These are phyloP conservation scores for Diaporthe eres DNA, from an alignment of 2,329 filamentous ascomycete species.

Conservation along the genomic window DNA sequence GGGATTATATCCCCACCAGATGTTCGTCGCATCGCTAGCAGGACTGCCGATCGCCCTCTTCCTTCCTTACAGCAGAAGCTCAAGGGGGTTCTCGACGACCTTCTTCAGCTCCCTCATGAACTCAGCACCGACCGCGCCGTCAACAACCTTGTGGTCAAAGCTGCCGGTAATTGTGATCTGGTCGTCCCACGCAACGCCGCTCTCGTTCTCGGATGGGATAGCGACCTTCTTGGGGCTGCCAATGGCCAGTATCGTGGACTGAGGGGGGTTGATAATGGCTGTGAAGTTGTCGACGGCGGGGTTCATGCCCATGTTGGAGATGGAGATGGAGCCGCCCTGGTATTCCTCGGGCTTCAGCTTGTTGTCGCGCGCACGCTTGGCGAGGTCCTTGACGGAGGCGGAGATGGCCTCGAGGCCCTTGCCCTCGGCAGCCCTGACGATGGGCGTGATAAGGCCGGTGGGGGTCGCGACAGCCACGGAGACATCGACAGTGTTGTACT, in stretches of 20 bases:
- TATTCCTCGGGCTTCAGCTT: conserved; percentile 99
- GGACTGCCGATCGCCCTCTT: conserved; percentile 57
- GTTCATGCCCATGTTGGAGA: conserved; percentile 99
- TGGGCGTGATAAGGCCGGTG: conserved; percentile 94
- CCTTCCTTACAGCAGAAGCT: conserved; percentile 83
- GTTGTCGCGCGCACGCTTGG: conserved; percentile 94
- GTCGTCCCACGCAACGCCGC: conserved; percentile 89
- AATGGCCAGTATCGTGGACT: conserved; percentile 94
- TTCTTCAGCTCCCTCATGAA: conserved; percentile 98
- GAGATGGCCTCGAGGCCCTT: conserved; percentile 93
- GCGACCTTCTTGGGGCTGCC: conserved; percentile 97
- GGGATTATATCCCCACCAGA: conserved; percentile 50
- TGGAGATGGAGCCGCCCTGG: conserved; percentile 98
- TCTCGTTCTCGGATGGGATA: conserved; percentile 84
- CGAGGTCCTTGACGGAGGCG: conserved; percentile 91
- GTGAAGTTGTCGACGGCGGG: conserved; percentile 95
- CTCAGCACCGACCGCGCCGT: conserved; percentile 95
- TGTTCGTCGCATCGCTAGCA: conserved; percentile 48
- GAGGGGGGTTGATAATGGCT: conserved; percentile 98
- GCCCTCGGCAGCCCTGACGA: conserved; percentile 89
- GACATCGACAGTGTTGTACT: conserved; percentile 94
- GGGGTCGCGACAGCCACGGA: conserved; percentile 96
- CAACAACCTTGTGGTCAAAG: conserved; percentile 99
- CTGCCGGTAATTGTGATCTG: conserved; percentile 95
- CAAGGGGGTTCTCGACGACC: conserved; percentile 96